These are phyloP conservation scores for Chaetomium cochliodes DNA, from an alignment of 495 filamentous ascomycete genomes.

Conservation along the genomic window DNA sequence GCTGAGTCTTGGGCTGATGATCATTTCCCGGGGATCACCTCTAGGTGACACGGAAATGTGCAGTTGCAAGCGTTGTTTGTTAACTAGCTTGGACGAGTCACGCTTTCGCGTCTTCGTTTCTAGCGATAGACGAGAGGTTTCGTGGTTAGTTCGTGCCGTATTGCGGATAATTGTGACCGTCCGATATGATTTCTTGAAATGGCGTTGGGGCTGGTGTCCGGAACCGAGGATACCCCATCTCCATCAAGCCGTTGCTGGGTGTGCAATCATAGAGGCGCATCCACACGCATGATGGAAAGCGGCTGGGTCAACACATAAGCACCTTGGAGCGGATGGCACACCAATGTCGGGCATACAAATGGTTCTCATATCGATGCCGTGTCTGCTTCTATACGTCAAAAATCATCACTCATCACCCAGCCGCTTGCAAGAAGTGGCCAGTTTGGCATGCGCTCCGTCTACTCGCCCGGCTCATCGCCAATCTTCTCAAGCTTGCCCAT, in stretches of 20 bases:
- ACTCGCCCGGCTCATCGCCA: constrained; percentile 70
- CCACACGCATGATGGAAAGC: constrained; percentile 26
- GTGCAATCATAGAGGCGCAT: constrained; percentile 8
- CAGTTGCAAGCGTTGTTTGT: constrained; percentile 19
- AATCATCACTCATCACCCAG: constrained; percentile 21
- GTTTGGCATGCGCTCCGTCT: constrained; percentile 16
- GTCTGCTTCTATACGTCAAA: constrained; percentile 24
- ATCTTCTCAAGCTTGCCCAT: constrained; percentile 96
- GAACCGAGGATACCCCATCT: no score
- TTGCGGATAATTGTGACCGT: constrained; percentile 23
- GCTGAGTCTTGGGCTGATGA: not conserved
- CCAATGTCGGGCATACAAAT: not conserved
- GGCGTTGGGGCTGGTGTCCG: no score
- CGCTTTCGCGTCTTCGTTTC: not conserved
- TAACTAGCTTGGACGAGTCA: constrained; percentile 11
- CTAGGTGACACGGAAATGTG: not conserved
- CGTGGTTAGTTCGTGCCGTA: constrained; percentile 18
- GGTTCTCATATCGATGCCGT: constrained; percentile 21
- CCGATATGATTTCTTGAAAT: constrained; percentile 11
- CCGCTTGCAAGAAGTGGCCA: not conserved
- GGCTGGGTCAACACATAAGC: not conserved
- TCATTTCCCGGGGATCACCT: constrained; percentile 19
- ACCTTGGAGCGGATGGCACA: not conserved
- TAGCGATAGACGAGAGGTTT: constrained; percentile 21
- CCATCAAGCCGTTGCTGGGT: not conserved